These are phyloP conservation scores for Tulasnella sp. DNA, from an alignment of 768 basidiomycete genomes.

Conservation along the genomic window DNA sequence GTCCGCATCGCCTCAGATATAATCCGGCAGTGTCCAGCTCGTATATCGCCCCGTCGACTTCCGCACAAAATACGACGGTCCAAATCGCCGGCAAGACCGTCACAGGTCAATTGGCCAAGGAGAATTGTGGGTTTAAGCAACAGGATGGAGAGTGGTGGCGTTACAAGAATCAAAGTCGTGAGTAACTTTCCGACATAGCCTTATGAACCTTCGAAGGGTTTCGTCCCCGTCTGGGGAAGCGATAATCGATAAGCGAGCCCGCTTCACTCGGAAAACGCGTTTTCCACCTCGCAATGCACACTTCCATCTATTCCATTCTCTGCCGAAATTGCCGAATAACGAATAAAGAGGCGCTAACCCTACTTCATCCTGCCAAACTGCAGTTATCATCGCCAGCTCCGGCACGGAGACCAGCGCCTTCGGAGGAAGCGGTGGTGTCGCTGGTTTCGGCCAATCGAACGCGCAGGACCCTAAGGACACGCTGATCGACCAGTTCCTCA, in stretches of 20 bases:
- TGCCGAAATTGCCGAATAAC: neutral
- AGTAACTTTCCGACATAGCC: neutral
- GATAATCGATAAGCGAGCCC: neutral
- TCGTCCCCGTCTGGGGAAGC: neutral
- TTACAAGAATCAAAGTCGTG: slow-evolving; percentile 20
- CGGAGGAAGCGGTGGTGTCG: neutral
- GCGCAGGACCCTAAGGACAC: neutral
- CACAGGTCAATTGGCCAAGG: neutral
- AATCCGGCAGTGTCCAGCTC: neutral
- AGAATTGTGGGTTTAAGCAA: slow-evolving; percentile 13
- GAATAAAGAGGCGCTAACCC: neutral
- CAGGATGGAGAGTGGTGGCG: slow-evolving; percentile 13
- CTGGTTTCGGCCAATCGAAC: slow-evolving; percentile 21
- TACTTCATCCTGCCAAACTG: neutral
- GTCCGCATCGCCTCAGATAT: neutral
- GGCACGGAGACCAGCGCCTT: neutral
- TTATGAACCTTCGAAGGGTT: neutral
- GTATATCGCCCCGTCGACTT: neutral
- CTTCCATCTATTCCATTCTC: neutral
- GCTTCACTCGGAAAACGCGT: neutral
- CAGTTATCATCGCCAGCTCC: neutral
- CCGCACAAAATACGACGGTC: neutral
- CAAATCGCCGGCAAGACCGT: neutral
- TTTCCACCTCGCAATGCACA: neutral
- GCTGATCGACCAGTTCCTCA: slow-evolving; percentile 15